A percentile compares a stretch with the other conserved stretches of the same genome.
phyloP scores from a whole-genome alignment of 2,329 filamentous ascomycete species.

The Aspergillus ochraceus region DNA sequence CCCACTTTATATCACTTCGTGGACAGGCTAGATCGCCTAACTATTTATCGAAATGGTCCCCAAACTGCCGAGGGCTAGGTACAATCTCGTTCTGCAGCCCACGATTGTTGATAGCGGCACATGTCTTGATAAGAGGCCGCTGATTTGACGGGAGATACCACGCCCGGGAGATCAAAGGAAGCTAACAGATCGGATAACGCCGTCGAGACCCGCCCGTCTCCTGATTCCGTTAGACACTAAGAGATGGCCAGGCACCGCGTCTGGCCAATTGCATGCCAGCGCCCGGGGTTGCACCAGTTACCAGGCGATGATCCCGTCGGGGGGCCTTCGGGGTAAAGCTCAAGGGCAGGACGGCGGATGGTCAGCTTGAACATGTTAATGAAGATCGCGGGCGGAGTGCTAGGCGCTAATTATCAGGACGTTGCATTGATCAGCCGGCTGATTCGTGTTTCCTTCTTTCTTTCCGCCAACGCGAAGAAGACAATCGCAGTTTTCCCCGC shows the following conservation, averaged over 20 bases:
- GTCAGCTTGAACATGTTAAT: not conserved
- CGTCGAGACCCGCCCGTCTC: slow-evolving; percentile 5
- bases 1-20: slow-evolving; percentile 2
- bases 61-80: not conserved
- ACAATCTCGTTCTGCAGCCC: not conserved
- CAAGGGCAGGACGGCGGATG: not conserved
- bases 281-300: not conserved
- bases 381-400: slow-evolving; percentile 5
- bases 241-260: not conserved
- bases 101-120: slow-evolving; percentile 21
- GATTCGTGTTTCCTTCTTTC: slow-evolving; percentile 4
- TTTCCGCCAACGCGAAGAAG: not conserved
- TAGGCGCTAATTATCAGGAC: slow-evolving; percentile 14
- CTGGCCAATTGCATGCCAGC: slow-evolving; percentile 14
- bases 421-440: slow-evolving; percentile 15
- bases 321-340: slow-evolving; percentile 10
- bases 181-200: slow-evolving; percentile 12
- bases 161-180: slow-evolving; percentile 6
- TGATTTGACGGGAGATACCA: slow-evolving; percentile 27
- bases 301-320: slow-evolving; percentile 13
- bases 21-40: not conserved
- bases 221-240: slow-evolving; percentile 6
- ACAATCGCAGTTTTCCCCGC: not conserved
- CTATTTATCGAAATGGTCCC: slow-evolving; percentile 1
- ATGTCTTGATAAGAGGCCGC: slow-evolving; percentile 27